Conservation (phyloP, 768 basidiomycete genomes). For the Sarcomyxa edulis region DNA sequence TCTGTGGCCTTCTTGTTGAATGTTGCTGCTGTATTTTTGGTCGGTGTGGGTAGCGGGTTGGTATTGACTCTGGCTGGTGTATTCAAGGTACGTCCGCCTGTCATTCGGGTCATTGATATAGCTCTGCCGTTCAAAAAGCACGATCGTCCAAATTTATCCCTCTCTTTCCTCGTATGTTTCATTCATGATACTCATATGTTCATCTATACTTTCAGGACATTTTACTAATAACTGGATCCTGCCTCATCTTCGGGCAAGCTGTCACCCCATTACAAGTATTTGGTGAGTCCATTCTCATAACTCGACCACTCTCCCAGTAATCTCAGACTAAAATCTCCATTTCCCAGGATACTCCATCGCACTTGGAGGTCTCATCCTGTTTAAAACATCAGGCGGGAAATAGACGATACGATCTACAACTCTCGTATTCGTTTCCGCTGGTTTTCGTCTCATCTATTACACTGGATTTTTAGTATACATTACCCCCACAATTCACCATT, state of each 20-base stretch:
- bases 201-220: constrained; percentile 63
- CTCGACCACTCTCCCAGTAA: constrained; percentile 1
- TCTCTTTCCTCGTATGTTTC: constrained; percentile 13
- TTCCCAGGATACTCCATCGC: constrained; percentile 80
- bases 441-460: too few relatives aligned
- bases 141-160: constrained; percentile 19
- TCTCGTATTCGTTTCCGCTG: too few relatives aligned
- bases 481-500: too few relatives aligned
- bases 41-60: constrained; percentile 82
- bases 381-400: constrained; percentile 72
- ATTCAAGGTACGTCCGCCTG: constrained; percentile 59
- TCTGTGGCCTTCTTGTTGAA: constrained; percentile 84
- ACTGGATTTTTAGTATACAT: too few relatives aligned
- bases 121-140: background rate
- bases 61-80: constrained; percentile 92
- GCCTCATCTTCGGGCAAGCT: constrained; percentile 73
- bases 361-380: constrained; percentile 76
- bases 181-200: background rate
- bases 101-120: background rate
- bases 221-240: constrained; percentile 87
- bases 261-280: constrained; percentile 84
- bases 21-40: constrained; percentile 91
- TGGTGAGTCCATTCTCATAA: constrained; percentile 35
- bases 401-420: too few relatives aligned
- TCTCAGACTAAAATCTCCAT: constrained; percentile 5